phyloP scores from a whole-genome alignment of 768 basidiomycete species.

The Favolaschia claudopus region DNA sequence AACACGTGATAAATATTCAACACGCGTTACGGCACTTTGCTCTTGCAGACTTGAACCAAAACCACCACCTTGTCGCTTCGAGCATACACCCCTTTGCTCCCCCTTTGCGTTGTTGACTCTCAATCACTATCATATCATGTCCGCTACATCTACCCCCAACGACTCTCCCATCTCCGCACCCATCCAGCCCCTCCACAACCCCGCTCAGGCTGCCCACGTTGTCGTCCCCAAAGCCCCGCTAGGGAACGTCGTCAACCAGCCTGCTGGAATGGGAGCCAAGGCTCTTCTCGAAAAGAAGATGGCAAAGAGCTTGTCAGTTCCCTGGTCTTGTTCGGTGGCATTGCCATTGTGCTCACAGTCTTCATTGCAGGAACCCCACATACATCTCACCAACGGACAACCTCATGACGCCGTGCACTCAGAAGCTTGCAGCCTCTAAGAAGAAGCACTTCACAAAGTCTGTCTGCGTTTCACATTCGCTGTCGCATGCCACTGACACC shows the following conservation, averaged over 20 bases:
- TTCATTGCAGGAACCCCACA: slow-evolving; percentile 73
- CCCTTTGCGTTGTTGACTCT: slow-evolving; percentile 11
- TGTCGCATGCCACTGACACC: slow-evolving; percentile 13
- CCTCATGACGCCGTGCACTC: slow-evolving; percentile 91
- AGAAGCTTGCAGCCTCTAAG: slow-evolving; percentile 89
- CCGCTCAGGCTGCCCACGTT: slow-evolving; percentile 78
- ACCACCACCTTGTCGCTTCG: slow-evolving; percentile 1
- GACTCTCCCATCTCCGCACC: slow-evolving; percentile 69
- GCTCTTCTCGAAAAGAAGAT: slow-evolving; percentile 93
- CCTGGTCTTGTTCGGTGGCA: neutral
- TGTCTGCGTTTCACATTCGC: slow-evolving; percentile 33
- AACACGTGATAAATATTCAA: neutral
- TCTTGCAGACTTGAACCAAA: too few species aligned
- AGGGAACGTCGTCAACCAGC: slow-evolving; percentile 67
- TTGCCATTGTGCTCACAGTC: slow-evolving; percentile 19
- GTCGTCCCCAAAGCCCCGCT: slow-evolving; percentile 83
- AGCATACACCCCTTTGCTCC: neutral
- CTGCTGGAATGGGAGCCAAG: slow-evolving; percentile 84
- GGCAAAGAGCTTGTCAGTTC: slow-evolving; percentile 83
- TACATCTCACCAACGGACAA: slow-evolving; percentile 95
- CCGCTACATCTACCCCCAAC: slow-evolving; percentile 66
- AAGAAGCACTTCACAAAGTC: slow-evolving; percentile 95
- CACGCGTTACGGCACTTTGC: too few species aligned
- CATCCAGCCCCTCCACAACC: slow-evolving; percentile 88
- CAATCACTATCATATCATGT: slow-evolving; percentile 47